Percentiles rank a stretch among this genome's conserved stretches.
phyloP scores from a whole-genome alignment of 169 alveolate genomes.

The Pseudocohnilembus persalinus region DNA sequence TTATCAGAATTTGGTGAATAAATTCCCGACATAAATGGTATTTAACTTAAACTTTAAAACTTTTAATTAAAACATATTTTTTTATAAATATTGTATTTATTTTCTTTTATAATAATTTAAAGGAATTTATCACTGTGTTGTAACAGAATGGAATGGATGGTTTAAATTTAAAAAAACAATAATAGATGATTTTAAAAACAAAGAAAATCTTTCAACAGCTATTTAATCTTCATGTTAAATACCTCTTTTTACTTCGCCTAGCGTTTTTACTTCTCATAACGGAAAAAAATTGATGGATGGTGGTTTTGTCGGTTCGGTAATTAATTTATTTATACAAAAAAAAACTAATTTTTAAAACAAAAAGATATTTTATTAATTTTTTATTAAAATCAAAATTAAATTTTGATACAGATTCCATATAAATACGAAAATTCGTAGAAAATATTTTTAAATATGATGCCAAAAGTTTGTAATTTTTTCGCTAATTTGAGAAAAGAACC shows the following conservation, averaged over 20 bases:
- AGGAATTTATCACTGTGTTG: not conserved
- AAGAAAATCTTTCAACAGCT: not conserved
- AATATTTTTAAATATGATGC: conserved; percentile 6
- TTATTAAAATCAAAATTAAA: no score
- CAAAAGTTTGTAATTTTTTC: conserved; percentile 10
- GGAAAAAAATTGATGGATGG: conserved; percentile 25
- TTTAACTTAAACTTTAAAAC: no score
- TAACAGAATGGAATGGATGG: not conserved
- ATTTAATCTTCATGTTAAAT: not conserved
- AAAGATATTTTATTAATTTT: no score
- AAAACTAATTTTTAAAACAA: no score
- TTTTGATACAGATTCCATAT: conserved; percentile 2
- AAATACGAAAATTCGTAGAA: conserved; percentile 14
- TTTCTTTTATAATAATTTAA: no score
- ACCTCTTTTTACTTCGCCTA: conserved; percentile 8
- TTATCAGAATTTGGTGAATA: not conserved
- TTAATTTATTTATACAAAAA: no score
- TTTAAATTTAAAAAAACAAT: no score
- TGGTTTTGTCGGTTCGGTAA: conserved; percentile 3
- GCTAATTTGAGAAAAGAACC: conserved; percentile 1
- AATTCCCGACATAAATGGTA: not conserved
- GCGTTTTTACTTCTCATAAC: not conserved
- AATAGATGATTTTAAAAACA: not conserved
- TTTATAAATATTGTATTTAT: no score
- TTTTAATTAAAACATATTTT: no score